A percentile compares a stretch with the other conserved stretches of the same genome.
Conservation (phyloP, 768 basidiomycete species). For the Xerocomellus dryophilus region DNA sequence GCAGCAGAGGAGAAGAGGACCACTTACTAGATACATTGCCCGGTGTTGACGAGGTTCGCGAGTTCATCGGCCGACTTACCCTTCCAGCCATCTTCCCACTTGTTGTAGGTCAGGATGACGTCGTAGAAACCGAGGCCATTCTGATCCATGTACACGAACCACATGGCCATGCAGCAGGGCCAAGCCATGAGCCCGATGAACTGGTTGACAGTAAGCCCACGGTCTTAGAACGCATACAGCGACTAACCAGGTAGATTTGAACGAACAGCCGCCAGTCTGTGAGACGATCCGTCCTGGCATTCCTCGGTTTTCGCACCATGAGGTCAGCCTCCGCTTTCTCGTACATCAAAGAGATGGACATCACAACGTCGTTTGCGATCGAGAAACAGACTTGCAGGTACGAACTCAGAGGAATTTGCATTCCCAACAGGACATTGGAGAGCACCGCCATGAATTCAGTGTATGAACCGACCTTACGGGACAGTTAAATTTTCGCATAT, state of each 20-base stretch:
- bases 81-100: conserved; percentile 38
- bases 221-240: background rate
- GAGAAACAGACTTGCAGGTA: conserved; percentile 57
- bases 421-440: conserved; percentile 54
- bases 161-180: conserved; percentile 45
- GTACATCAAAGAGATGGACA: conserved; percentile 49
- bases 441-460: conserved; percentile 58
- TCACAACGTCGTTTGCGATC: conserved; percentile 50
- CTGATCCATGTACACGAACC: conserved; percentile 38
- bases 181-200: conserved; percentile 46
- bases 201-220: conserved; percentile 19
- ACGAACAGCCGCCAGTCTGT: conserved; percentile 48
- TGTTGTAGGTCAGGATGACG: conserved; percentile 41
- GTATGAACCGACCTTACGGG: conserved; percentile 48
- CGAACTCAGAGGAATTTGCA: conserved; percentile 55
- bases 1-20: conserved; percentile 1
- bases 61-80: conserved; percentile 32
- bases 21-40: conserved; percentile 46
- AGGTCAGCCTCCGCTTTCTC: conserved; percentile 53
- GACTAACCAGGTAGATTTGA: conserved; percentile 45
- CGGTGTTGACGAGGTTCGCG: conserved; percentile 36
- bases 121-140: conserved; percentile 38
- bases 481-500: background rate
- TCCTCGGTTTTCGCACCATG: conserved; percentile 47
- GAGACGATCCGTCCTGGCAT: conserved; percentile 47